Evolutionary conservation across 2,329 filamentous ascomycete genomes (phyloP), one percentile per base, ranked within the genome.

Genomic region (Arthrinium phaeospermum): DNA sequence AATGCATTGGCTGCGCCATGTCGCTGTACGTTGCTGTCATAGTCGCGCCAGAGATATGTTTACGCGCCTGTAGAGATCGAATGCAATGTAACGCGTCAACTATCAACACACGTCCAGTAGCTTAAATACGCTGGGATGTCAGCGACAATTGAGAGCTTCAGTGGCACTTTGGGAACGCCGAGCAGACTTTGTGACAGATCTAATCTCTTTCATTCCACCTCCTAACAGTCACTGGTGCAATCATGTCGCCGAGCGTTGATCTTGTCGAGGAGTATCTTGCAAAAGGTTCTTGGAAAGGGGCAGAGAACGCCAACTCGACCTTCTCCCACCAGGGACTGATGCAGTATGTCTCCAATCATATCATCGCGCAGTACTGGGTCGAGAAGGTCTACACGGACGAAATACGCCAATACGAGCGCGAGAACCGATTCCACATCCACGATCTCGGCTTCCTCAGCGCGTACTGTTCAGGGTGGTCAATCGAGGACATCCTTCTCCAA

Each of bases 321-420:
- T 61, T 61, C 53, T 61, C 53, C 16, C 53, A 61, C 16, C 53
- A 61, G 53, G 53, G 53, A 16, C 30, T 61, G 6, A 61, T 61
- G 53, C 53, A 61, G 27, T 61, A 61, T 61, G 16, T 61, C 30
- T 61, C 53, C 7, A 61, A 61, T 12, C 53, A 61, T 12, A 10
- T 61, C 53, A 61, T 61, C 30, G 53, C 53, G 7, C 53, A 61
- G 53, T 61, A 61, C 30, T 61, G 53, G 53, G 30, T 61, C 37
- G 53, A 61, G 30, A 61, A 37, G 53, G 53, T 61, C 16, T 61
- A 61, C 7, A 61, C 53, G 16, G 53, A 61, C 53, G 53, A 61
- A 4, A 61, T 61, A 61, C 53, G 53, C 30, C 53, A 61, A 61
- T 61, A 61, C 53, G 53, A 61, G 19, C 53, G 53, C 53, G 53